Conservation (phyloP, 2,329 filamentous ascomycete species). For the Trichoderma sp. region DNA sequence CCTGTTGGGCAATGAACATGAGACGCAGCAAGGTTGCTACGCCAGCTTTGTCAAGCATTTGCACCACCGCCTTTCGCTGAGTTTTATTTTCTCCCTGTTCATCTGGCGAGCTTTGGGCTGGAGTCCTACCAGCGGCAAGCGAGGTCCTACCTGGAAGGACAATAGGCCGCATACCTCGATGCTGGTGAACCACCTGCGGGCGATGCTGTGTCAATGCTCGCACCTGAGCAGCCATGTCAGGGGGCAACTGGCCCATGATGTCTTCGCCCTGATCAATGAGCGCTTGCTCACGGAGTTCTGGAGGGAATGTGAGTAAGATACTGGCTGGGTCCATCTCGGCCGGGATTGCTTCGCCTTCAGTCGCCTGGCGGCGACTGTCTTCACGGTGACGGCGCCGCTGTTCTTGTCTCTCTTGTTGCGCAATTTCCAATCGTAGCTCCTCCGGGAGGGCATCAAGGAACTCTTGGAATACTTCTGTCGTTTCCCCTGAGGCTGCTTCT, state of each 20-base stretch:
- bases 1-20: conserved; percentile 95
- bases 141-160: conserved; percentile 40
- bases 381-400: conserved; percentile 86
- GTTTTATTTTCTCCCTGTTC: conserved; percentile 62
- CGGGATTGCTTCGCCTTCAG: conserved; percentile 51
- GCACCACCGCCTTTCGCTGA: conserved; percentile 80
- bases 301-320: conserved; percentile 88
- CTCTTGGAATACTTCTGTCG: conserved; percentile 85
- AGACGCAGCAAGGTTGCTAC: conserved; percentile 95
- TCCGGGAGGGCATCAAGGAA: conserved; percentile 91
- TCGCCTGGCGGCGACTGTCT: conserved; percentile 70
- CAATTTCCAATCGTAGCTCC: conserved; percentile 86
- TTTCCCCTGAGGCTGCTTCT: conserved; percentile 70
- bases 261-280: conserved; percentile 91
- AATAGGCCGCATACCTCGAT: conserved; percentile 39
- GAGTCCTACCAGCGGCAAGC: conserved; percentile 34
- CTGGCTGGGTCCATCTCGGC: conserved; percentile 91
- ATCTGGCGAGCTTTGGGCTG: conserved; percentile 39
- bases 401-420: conserved; percentile 87
- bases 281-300: conserved; percentile 80
- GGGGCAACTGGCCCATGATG: conserved; percentile 79
- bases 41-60: conserved; percentile 96
- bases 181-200: conserved; percentile 36
- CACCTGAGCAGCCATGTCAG: conserved; percentile 84
- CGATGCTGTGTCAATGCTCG: conserved; percentile 64